phyloP scores from a whole-genome alignment of 192 early-diverging fungal species.

The Backusella westeae region DNA sequence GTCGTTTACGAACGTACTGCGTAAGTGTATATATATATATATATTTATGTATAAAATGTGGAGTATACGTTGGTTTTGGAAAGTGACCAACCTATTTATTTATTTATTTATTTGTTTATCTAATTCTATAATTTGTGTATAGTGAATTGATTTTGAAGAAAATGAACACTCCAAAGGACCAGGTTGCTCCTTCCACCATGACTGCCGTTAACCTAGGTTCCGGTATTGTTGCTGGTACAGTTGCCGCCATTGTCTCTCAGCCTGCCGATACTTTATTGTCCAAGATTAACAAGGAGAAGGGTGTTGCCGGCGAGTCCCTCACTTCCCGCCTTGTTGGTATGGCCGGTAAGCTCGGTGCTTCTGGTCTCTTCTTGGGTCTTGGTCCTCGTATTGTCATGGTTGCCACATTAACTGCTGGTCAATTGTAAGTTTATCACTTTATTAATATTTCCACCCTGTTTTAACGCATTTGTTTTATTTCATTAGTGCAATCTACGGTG shows the following conservation, averaged over 20 bases:
- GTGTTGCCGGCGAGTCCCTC: constrained; percentile 55
- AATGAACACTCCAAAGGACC: constrained; percentile 41
- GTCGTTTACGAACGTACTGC: constrained; percentile 57
- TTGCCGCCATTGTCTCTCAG: constrained; percentile 65
- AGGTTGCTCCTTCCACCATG: constrained; percentile 38
- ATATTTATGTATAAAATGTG: not conserved
- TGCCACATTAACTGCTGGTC: constrained; percentile 62
- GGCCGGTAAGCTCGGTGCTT: constrained; percentile 44
- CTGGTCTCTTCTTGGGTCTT: constrained; percentile 58
- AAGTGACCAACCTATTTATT: constrained; percentile 17
- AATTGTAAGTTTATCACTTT: constrained; percentile 38
- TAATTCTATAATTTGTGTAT: not conserved
- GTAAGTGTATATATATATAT: constrained; percentile 32
- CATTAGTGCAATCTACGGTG: constrained; percentile 54
- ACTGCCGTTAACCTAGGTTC: constrained; percentile 50
- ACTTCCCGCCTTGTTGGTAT: constrained; percentile 51
- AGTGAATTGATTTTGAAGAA: constrained; percentile 50
- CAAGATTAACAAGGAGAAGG: constrained; percentile 72
- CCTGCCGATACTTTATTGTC: constrained; percentile 70
- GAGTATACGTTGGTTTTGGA: not conserved
- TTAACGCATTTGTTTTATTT: not conserved
- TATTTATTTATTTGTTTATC: not conserved
- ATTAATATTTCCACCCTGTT: not conserved
- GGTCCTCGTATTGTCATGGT: constrained; percentile 71
- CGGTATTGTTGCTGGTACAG: constrained; percentile 67